phyloP scores from a whole-genome alignment of 2,329 filamentous ascomycete genomes.

The Botrytis pseudocinerea region DNA sequence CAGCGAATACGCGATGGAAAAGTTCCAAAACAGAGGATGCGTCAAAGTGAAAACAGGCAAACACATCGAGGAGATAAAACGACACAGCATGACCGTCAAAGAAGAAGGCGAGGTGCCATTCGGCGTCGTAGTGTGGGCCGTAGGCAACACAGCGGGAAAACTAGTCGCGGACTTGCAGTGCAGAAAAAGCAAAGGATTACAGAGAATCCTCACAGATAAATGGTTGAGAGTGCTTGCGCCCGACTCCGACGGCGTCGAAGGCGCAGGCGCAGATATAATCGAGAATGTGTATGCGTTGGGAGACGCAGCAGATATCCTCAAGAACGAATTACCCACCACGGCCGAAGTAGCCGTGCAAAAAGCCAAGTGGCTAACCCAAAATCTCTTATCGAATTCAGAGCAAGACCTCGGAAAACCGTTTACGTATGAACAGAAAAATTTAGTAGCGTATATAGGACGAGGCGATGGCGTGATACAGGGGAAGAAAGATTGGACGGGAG shows the following conservation, averaged over 20 bases:
- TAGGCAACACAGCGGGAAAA: slow-evolving; percentile 30
- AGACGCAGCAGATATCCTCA: slow-evolving; percentile 37
- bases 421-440: slow-evolving; percentile 28
- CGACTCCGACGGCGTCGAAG: slow-evolving; percentile 33
- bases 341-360: slow-evolving; percentile 32
- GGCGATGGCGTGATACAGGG: slow-evolving; percentile 31
- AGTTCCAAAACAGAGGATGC: slow-evolving; percentile 40
- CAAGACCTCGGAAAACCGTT: slow-evolving; percentile 17
- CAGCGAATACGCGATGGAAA: slow-evolving; percentile 45
- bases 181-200: slow-evolving; percentile 32
- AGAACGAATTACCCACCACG: slow-evolving; percentile 28
- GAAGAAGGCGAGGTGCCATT: slow-evolving; percentile 26
- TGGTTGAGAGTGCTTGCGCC: slow-evolving; percentile 25
- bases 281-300: slow-evolving; percentile 37
- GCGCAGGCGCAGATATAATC: slow-evolving; percentile 17
- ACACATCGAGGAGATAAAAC: slow-evolving; percentile 31
- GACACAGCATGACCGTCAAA: slow-evolving; percentile 26
- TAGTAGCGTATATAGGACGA: slow-evolving; percentile 31
- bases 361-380: slow-evolving; percentile 26
- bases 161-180: slow-evolving; percentile 35
- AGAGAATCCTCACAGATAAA: slow-evolving; percentile 29
- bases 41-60: slow-evolving; percentile 43
- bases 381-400: not conserved
- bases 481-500: slow-evolving; percentile 29
- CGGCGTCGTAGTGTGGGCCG: slow-evolving; percentile 29